Evolutionary conservation across 192 early-diverging fungal genomes (phyloP).

Genomic region (Coemansia sp.): DNA sequence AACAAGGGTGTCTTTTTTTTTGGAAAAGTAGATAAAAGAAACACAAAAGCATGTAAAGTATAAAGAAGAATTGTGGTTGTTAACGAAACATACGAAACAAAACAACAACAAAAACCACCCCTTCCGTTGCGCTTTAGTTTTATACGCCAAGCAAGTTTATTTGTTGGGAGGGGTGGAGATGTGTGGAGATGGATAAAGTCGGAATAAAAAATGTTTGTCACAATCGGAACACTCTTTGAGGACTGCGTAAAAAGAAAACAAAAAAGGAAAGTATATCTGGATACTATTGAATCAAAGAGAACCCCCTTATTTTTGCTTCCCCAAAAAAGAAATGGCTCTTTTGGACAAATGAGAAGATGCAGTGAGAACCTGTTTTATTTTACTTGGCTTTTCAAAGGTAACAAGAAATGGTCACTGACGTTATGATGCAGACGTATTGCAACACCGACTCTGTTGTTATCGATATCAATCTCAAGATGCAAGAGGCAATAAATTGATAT

Average conservation of each 20-base stretch:
- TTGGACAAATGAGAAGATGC: not conserved
- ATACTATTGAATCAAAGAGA: not conserved
- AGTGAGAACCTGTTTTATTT: not conserved
- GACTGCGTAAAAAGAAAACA: not conserved
- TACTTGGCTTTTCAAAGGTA: not conserved
- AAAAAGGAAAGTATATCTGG: slow-evolving; percentile 1
- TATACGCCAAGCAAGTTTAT: not conserved
- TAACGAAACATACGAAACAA: not conserved
- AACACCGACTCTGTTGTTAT: not conserved
- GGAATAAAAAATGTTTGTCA: not conserved
- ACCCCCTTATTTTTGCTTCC: not conserved
- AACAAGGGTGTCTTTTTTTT: too few relatives aligned
- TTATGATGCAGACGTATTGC: not conserved
- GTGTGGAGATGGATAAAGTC: not conserved
- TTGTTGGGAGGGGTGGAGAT: not conserved
- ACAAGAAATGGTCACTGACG: not conserved
- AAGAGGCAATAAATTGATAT: not conserved
- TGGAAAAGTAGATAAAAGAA: too few relatives aligned
- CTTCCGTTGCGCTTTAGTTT: not conserved
- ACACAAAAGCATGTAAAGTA: not conserved
- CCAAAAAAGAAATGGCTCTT: slow-evolving; percentile 2
- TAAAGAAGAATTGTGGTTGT: not conserved
- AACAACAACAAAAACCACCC: not conserved
- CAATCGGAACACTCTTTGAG: not conserved
- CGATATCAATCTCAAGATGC: not conserved